Evolutionary conservation across 371 early-diverging fungal species (phyloP).

Genomic region (Rhizopus delemar): DNA sequence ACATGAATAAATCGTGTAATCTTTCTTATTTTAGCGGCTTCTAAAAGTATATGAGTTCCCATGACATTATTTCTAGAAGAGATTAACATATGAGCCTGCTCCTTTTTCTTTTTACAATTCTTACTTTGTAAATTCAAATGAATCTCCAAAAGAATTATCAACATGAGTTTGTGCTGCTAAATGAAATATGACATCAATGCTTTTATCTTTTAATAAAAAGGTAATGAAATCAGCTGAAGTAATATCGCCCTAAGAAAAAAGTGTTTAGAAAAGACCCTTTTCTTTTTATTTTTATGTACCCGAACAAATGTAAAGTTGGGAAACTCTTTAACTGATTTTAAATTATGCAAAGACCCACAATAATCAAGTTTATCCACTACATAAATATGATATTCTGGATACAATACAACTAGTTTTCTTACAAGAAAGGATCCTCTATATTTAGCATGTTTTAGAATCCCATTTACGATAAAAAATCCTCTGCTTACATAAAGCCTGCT

Average conservation of each 20-base stretch:
- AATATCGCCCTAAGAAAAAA: constrained; percentile 66
- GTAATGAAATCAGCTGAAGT: constrained; percentile 71
- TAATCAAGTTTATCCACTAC: constrained; percentile 84
- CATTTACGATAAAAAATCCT: not conserved
- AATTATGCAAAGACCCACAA: constrained; percentile 72
- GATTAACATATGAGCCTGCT: not conserved
- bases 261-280: not conserved
- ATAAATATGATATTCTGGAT: constrained; percentile 73
- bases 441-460: not conserved
- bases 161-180: constrained; percentile 88
- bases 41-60: constrained; percentile 86
- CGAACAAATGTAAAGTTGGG: constrained; percentile 72
- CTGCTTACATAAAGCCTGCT: constrained; percentile 82
- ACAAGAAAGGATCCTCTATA: constrained; percentile 64
- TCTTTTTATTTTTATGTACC: constrained; percentile 32
- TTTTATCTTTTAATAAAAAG: constrained; percentile 66
- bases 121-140: constrained; percentile 80
- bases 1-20: constrained; percentile 77
- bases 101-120: not conserved
- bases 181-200: constrained; percentile 80
- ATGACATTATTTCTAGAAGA: constrained; percentile 71
- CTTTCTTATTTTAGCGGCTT: constrained; percentile 67
- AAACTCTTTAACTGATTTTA: constrained; percentile 53
- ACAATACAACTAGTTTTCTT: constrained; percentile 61
- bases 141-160: constrained; percentile 87